Conservation (phyloP, 2,329 filamentous ascomycete genomes). For the Neonectria punicea region DNA sequence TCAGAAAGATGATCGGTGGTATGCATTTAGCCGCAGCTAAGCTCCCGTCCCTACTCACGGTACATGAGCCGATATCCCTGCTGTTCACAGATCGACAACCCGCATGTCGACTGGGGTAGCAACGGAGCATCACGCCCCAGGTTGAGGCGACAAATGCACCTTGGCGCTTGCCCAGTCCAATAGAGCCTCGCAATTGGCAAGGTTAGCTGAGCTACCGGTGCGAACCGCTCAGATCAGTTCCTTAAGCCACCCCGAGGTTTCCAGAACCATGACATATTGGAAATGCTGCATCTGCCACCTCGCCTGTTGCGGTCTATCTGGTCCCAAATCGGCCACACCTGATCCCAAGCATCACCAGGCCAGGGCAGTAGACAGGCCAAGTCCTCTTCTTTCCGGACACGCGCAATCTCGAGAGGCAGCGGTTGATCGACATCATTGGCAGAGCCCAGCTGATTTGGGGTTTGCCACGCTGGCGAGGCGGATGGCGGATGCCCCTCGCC, state of each 20-base stretch:
- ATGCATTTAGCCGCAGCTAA: conserved; percentile 13
- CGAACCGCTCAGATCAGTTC: conserved; percentile 18
- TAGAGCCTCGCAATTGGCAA: conserved; percentile 16
- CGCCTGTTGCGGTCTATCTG: conserved; percentile 8
- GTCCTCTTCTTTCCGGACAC: conserved; percentile 7
- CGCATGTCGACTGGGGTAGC: conserved; percentile 21
- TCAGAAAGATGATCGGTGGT: not conserved
- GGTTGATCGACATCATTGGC: conserved; percentile 22
- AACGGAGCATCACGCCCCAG: conserved; percentile 19
- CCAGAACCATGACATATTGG: conserved; percentile 7
- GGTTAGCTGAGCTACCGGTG: conserved; percentile 10
- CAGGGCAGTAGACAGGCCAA: conserved; percentile 19
- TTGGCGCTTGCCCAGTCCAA: conserved; percentile 16
- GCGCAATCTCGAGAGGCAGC: conserved; percentile 7
- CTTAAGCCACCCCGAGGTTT: not conserved
- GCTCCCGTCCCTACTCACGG: conserved; percentile 10
- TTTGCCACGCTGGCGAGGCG: conserved; percentile 46
- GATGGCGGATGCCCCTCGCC: conserved; percentile 36
- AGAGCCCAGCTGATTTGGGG: conserved; percentile 37
- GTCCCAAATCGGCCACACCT: conserved; percentile 5
- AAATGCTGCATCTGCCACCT: conserved; percentile 4
- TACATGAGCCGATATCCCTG: conserved; percentile 17
- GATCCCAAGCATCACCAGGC: conserved; percentile 6
- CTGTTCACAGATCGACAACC: conserved; percentile 20
- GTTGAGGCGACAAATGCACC: conserved; percentile 11